Evolutionary conservation across 345 rosid genomes (phyloP).

Genomic region (Gossypium arboreum): DNA sequence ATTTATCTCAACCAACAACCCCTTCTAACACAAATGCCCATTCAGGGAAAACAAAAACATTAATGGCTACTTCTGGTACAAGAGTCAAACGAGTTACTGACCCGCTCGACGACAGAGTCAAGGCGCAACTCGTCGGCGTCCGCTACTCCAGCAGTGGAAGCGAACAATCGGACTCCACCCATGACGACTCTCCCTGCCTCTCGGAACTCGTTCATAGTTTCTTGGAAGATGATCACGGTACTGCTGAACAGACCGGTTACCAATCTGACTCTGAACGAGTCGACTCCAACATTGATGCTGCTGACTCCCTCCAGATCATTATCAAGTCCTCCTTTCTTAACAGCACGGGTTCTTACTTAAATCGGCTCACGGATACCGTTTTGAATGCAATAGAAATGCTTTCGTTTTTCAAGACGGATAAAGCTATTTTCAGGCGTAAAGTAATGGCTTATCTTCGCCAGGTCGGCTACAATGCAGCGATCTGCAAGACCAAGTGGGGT

Average conservation of each 20-base stretch:
- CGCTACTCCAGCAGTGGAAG: constrained; percentile 69
- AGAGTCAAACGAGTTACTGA: constrained; percentile 53
- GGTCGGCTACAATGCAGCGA: constrained; percentile 78
- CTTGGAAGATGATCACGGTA: constrained; percentile 43
- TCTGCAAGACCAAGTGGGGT: constrained; percentile 82
- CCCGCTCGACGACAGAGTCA: constrained; percentile 57
- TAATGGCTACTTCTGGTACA: constrained; percentile 34
- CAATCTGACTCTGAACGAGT: constrained; percentile 47
- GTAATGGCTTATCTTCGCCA: constrained; percentile 60
- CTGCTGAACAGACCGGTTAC: constrained; percentile 4
- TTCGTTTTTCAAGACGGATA: constrained; percentile 31
- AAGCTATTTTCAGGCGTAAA: constrained; percentile 42
- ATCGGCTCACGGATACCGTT: constrained; percentile 39
- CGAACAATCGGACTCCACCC: constrained; percentile 46
- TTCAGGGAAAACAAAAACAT: background rate
- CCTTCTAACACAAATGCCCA: background rate
- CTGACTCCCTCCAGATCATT: constrained; percentile 34
- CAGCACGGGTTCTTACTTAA: constrained; percentile 42
- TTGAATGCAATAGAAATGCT: constrained; percentile 41
- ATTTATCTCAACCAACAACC: background rate
- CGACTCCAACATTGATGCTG: constrained; percentile 28
- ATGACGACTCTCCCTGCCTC: constrained; percentile 54
- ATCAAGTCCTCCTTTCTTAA: constrained; percentile 5
- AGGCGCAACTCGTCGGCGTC: constrained; percentile 52
- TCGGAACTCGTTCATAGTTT: constrained; percentile 76